Conservation (phyloP, 176 grass and related monocot genomes). For the Raddia distichophylla region DNA sequence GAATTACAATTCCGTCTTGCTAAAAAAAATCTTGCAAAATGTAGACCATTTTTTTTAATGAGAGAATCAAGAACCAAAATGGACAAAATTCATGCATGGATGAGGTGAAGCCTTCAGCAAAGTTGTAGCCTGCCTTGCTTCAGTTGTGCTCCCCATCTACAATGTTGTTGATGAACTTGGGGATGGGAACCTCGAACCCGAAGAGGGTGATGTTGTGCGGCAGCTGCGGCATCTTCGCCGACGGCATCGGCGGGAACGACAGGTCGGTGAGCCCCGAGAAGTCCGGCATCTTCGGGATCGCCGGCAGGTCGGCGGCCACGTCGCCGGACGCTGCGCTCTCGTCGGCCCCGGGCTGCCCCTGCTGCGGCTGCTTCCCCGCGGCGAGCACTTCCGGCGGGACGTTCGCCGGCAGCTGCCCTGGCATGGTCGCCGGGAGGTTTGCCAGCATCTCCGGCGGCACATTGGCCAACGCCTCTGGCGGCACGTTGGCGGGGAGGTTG, state of each 20-base stretch:
- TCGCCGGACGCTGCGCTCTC: neutral
- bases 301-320: neutral
- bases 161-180: slow-evolving; percentile 53
- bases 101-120: neutral
- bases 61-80: too few species aligned
- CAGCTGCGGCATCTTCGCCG: slow-evolving; percentile 48
- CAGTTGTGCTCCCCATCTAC: neutral
- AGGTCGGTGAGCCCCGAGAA: slow-evolving; percentile 42
- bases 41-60: too few species aligned
- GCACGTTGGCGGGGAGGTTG: slow-evolving; percentile 14
- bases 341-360: neutral
- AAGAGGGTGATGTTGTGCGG: slow-evolving; percentile 47
- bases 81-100: neutral
- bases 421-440: neutral
- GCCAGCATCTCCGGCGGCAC: slow-evolving; percentile 23
- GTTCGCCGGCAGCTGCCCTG: slow-evolving; percentile 34
- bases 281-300: slow-evolving; percentile 54
- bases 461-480: slow-evolving; percentile 17
- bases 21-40: too few species aligned
- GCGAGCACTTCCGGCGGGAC: slow-evolving; percentile 47
- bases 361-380: neutral
- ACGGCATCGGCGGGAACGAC: slow-evolving; percentile 56
- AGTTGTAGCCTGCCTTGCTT: neutral
- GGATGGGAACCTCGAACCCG: slow-evolving; percentile 46
- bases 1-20: too few species aligned